A percentile compares a stretch with the other conserved stretches of the same genome.
Conservation (phyloP, 2,329 filamentous ascomycete species). For the Pleoardoris graminearum region DNA sequence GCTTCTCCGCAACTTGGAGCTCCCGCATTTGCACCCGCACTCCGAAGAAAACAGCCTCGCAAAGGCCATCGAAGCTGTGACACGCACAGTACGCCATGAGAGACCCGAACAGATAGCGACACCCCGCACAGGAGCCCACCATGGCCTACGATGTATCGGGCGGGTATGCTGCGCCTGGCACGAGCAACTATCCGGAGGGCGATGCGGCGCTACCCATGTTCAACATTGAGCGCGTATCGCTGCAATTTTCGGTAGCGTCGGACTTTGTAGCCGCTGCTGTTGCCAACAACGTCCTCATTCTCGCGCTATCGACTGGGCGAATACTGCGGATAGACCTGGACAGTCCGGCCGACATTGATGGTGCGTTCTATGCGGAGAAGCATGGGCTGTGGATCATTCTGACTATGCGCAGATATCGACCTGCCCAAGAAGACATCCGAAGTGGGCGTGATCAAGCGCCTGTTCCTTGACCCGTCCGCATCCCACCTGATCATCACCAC, state of each 20-base stretch:
- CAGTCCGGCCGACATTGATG: slow-evolving; percentile 90
- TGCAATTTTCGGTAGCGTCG: slow-evolving; percentile 91
- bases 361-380: slow-evolving; percentile 31
- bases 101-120: not conserved
- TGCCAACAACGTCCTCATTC: slow-evolving; percentile 92
- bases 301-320: slow-evolving; percentile 88
- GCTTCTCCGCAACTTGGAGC: not conserved
- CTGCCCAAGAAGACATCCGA: slow-evolving; percentile 91
- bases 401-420: slow-evolving; percentile 74
- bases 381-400: slow-evolving; percentile 9
- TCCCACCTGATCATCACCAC: slow-evolving; percentile 93
- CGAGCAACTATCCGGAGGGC: slow-evolving; percentile 63
- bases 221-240: slow-evolving; percentile 86
- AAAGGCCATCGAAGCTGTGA: not conserved
- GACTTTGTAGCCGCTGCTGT: slow-evolving; percentile 97
- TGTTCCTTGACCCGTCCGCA: slow-evolving; percentile 97
- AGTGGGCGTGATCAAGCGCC: slow-evolving; percentile 86
- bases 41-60: not conserved
- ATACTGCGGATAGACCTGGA: slow-evolving; percentile 94
- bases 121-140: not conserved
- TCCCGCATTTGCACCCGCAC: not conserved
- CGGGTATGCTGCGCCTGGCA: slow-evolving; percentile 72
- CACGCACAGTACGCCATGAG: not conserved
- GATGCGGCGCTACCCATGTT: slow-evolving; percentile 80
- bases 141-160: slow-evolving; percentile 74